Percentiles rank a stretch among this genome's conserved stretches.
phyloP scores from a whole-genome alignment of 805 yeast species.

The Ogataea haglerorum region DNA sequence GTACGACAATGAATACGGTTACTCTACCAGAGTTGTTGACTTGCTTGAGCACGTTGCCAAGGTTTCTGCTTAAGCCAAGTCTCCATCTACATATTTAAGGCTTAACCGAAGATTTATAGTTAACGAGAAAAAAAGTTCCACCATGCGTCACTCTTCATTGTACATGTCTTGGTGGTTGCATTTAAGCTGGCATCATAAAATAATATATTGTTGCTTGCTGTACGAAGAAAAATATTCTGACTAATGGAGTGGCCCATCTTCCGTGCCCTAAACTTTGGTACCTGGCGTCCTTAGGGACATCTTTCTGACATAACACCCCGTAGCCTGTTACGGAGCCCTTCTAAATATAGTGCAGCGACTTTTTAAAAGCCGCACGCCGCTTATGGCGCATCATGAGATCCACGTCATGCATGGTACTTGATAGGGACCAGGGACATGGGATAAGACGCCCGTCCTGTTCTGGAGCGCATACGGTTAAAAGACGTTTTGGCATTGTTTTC shows the following conservation, averaged over 20 bases:
- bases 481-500: background rate
- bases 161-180: no score
- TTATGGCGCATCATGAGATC: background rate
- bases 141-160: background rate
- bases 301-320: no score
- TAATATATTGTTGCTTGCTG: no score
- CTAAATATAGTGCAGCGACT: background rate
- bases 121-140: background rate
- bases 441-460: no score
- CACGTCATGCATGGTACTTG: background rate
- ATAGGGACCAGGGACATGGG: no score
- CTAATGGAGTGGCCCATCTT: no score
- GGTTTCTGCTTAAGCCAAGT: conserved; percentile 29
- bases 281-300: no score
- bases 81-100: background rate
- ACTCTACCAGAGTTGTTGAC: conserved; percentile 95
- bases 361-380: background rate
- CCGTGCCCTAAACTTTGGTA: no score
- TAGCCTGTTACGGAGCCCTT: background rate
- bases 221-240: no score
- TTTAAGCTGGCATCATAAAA: no score
- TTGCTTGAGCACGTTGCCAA: conserved; percentile 77
- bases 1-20: conserved; percentile 96
- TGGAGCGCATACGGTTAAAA: no score
- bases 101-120: background rate